A percentile compares a stretch with the other conserved stretches of the same genome.
phyloP scores from a whole-genome alignment of 805 yeast genomes.

The Vanderwaltozyma polyspora region DNA sequence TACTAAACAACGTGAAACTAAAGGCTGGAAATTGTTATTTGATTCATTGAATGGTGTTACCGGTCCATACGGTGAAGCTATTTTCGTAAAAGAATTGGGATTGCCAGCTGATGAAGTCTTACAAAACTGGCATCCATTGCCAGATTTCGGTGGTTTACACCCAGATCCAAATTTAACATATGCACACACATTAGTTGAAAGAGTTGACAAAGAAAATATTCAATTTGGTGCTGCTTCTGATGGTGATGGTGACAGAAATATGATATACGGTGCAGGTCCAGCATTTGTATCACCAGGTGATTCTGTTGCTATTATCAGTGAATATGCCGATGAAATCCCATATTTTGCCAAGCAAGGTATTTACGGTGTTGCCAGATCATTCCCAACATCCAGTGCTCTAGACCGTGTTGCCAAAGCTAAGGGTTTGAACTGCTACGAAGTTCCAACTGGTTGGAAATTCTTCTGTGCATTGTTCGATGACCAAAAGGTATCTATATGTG shows the following conservation, averaged over 20 bases:
- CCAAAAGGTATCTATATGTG: slow-evolving; percentile 87
- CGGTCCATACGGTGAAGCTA: slow-evolving; percentile 85
- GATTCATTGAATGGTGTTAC: slow-evolving; percentile 94
- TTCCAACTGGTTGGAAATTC: slow-evolving; percentile 99
- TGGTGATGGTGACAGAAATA: slow-evolving; percentile 98
- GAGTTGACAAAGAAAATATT: slow-evolving; percentile 68
- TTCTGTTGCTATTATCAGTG: slow-evolving; percentile 94
- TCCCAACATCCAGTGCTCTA: slow-evolving; percentile 94
- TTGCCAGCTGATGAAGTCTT: slow-evolving; percentile 50
- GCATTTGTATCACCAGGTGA: slow-evolving; percentile 98
- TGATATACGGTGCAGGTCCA: slow-evolving; percentile 90
- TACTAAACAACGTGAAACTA: slow-evolving; percentile 29
- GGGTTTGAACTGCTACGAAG: slow-evolving; percentile 75
- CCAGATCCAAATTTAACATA: slow-evolving; percentile 97
- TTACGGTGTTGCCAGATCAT: slow-evolving; percentile 87
- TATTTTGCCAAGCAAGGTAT: slow-evolving; percentile 80
- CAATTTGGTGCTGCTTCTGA: slow-evolving; percentile 99
- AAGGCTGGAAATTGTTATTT: slow-evolving; percentile 60
- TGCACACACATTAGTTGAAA: slow-evolving; percentile 74
- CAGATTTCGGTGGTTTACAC: slow-evolving; percentile 97
- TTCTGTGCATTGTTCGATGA: slow-evolving; percentile 94
- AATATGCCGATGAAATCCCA: slow-evolving; percentile 79
- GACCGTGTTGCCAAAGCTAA: slow-evolving; percentile 80
- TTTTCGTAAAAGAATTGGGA: slow-evolving; percentile 79
- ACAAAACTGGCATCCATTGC: slow-evolving; percentile 69